Base-by-base conservation (phyloP, 2,329 filamentous ascomycete species). In the Graphilbum ipis-grandicollis region DNA sequence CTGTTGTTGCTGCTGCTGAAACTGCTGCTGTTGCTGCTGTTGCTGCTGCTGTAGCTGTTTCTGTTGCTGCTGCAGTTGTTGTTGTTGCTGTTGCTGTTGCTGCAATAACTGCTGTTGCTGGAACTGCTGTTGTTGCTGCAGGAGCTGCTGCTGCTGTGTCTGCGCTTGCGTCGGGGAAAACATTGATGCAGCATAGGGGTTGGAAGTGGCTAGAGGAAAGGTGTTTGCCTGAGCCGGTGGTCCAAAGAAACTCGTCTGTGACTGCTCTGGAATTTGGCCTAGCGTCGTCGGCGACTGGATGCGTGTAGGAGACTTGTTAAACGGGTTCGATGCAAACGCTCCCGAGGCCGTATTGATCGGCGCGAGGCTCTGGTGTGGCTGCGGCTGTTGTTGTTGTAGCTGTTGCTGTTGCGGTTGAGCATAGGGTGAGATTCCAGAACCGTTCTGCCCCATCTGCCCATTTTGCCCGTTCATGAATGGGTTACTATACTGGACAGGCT, bases 401-500 rank as follows among this genome's bases (percentile, higher is more conserved):
- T 19, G 17, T 22, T 4, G 21, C 12, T 46, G 36, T 3, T 28
- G 26, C 26, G 5, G 26, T n/a, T 31, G 29, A n/a, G n/a, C n/a
- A n/a, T n/a, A n/a, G n/a, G n/a, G n/a, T n/a, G n/a, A n/a, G n/a
- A n/a, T n/a, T n/a, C n/a, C n/a, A n/a, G n/a, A n/a, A n/a, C n/a
- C n/a, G n/a, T n/a, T n/a, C n/a, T n/a, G n/a, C n/a, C n/a, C n/a
- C n/a, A n/a, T n/a, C n/a, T n/a, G n/a, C n/a, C 15, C 19, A 19
- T 19, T 31, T 9, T 2, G 19, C 5, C n/a, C 13, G 25, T 19
- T 47, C 50, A 70, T 54, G 48, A 70, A 72, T 0, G 68, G 67
- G 41, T 73, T 73, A 58, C 30, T 57, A 15, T 34, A 37, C 22
- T 34, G 35, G 19, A 19, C 56, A 29, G 58, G 41, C 21, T 49